Evolutionary conservation across 1,284 basidiomycete species (phyloP).

Genomic region (Naganishia sp.): DNA sequence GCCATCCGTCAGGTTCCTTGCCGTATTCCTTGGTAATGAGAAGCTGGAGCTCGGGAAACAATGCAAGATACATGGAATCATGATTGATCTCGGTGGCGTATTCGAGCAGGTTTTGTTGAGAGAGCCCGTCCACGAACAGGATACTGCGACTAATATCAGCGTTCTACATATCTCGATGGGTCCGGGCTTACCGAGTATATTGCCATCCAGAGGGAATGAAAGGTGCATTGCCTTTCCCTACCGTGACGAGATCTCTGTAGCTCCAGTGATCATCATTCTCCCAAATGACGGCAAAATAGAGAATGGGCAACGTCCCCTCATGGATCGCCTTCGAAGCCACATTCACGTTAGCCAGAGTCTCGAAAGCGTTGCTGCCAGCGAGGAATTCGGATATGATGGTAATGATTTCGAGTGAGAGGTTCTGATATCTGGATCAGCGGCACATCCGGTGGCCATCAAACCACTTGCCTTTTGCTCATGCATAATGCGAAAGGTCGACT

Average conservation of each 20-base stretch:
- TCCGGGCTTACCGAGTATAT: background rate
- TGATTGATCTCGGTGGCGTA: background rate
- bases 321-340: constrained; percentile 2
- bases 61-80: background rate
- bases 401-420: background rate
- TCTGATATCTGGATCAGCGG: background rate
- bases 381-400: background rate
- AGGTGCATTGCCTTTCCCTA: background rate
- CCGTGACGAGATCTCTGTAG: background rate
- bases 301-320: background rate
- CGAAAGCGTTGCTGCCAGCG: constrained; percentile 3
- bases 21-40: constrained; percentile 2
- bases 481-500: no score
- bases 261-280: background rate
- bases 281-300: background rate
- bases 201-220: background rate
- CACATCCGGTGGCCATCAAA: no score
- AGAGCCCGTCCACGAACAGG: background rate
- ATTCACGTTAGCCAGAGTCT: background rate
- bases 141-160: background rate
- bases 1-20: background rate
- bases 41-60: background rate
- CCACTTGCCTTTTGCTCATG: no score
- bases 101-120: background rate
- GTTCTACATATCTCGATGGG: background rate